Evolutionary conservation across 352 stramenopile species (phyloP), one percentile per base, ranked within the genome.

Genomic region (Globisporangium splendens): DNA sequence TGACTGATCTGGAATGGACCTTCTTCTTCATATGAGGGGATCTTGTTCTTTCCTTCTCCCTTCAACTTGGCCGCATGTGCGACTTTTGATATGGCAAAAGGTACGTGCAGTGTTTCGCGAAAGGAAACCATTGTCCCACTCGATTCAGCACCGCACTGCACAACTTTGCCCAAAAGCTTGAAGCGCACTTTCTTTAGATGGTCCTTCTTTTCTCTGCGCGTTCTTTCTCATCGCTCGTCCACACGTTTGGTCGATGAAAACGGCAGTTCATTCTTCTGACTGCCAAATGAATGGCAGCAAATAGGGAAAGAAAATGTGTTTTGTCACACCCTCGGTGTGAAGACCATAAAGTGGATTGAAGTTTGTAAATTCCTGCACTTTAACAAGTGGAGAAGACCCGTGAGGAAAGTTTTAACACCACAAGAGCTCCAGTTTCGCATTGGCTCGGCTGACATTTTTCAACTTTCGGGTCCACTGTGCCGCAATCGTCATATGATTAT

Each of bases 141-240:
- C 39, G 39, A 44, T 44, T 44, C 39, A 44, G 39, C 39, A 44
- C 39, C 13, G 39, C 39, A 44, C 39, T 44, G 39, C n/a, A n/a
- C 39, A 18, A 44, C 39, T 44, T 15, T n/a, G 13, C 13, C 13
- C 13, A 44, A 18, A 44, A 44, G 8, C 8, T 44, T 44, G 39
- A 44, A 44, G 39, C 10, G 39, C 12, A 18, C n/a, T n/a, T 44
- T 44, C 17, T n/a, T 44, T 8, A 35, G 28, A 10, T 35, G 28
- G 28, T 44, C 39, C 39, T 44, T 44, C 39, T n/a, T 18, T 43
- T 43, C 38, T 13, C 4, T n/a, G 39, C 3, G 12, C 17, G 39
- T 44, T 44, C 39, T n/a, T 44, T 44, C 39, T n/a, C 39, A 44
- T 44, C 13, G 12, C 39, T 44, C 39, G 39, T 44, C 10, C 39